Conservation (phyloP, 2,329 filamentous ascomycete genomes). For the Pleoardoris graminearum region DNA sequence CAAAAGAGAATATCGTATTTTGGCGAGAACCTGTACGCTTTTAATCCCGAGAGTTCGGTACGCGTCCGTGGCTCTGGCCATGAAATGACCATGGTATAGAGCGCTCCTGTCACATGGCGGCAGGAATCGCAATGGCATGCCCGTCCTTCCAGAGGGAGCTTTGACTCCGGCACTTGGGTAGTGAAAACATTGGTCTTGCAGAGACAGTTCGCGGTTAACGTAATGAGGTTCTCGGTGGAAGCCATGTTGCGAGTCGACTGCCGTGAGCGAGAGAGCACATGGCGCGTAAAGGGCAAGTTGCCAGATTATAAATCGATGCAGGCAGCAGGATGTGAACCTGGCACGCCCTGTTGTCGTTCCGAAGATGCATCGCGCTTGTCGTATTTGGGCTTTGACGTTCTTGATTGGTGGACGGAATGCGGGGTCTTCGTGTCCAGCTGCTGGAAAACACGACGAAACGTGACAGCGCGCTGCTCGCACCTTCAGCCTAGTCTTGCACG, state of each 20-base stretch:
- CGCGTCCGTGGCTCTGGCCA: conserved; percentile 46
- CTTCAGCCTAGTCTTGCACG: not conserved
- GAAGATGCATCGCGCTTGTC: conserved; percentile 1
- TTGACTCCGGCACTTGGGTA: conserved; percentile 33
- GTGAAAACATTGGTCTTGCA: conserved; percentile 52
- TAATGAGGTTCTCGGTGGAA: conserved; percentile 20
- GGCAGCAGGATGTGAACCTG: not conserved
- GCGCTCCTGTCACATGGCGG: conserved; percentile 50
- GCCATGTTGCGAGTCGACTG: conserved; percentile 12
- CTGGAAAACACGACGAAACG: conserved; percentile 10
- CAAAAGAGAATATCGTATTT: conserved; percentile 48
- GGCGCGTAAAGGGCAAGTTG: not conserved
- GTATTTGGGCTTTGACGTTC: not conserved
- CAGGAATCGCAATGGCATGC: conserved; percentile 58
- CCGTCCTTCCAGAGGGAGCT: conserved; percentile 49
- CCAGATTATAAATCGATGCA: not conserved
- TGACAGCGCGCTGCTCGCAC: not conserved
- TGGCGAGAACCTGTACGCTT: conserved; percentile 45
- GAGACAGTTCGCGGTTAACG: conserved; percentile 50
- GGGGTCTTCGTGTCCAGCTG: conserved; percentile 1
- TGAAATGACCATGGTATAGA: conserved; percentile 43
- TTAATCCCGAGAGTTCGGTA: conserved; percentile 36
- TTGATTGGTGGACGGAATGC: conserved; percentile 7
- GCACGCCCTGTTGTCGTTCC: not conserved
- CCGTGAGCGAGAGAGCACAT: not conserved